phyloP scores from a whole-genome alignment of 176 grass and related monocot species.

The Bonia amplexicaulis region DNA sequence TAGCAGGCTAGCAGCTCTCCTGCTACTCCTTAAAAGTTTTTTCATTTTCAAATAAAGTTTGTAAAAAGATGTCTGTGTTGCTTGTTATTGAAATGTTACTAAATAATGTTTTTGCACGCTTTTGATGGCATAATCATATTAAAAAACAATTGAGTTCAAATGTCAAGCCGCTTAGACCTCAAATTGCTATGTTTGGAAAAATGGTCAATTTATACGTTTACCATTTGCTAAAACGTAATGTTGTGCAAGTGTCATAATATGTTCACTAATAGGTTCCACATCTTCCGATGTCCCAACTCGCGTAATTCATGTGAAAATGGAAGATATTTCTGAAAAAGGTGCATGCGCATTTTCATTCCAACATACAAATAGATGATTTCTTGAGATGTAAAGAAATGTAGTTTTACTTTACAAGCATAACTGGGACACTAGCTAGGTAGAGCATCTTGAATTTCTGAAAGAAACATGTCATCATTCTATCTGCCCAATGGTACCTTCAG shows the following conservation, averaged over 20 bases:
- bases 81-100: neutral
- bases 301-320: neutral
- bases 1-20: neutral
- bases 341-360: neutral
- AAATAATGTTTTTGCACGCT: neutral
- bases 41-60: neutral
- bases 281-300: neutral
- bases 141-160: neutral
- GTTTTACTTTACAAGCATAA: neutral
- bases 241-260: neutral
- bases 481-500: neutral
- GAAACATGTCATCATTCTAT: neutral
- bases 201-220: neutral
- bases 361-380: neutral
- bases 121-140: neutral
- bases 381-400: neutral
- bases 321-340: neutral
- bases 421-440: neutral
- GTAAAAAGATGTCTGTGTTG: neutral
- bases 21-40: neutral
- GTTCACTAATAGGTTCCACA: neutral
- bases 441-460: neutral
- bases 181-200: neutral
- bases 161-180: neutral
- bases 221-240: slow-evolving; percentile 4